phyloP scores from a whole-genome alignment of 2,329 filamentous ascomycete species.

The Cercospora sojina region DNA sequence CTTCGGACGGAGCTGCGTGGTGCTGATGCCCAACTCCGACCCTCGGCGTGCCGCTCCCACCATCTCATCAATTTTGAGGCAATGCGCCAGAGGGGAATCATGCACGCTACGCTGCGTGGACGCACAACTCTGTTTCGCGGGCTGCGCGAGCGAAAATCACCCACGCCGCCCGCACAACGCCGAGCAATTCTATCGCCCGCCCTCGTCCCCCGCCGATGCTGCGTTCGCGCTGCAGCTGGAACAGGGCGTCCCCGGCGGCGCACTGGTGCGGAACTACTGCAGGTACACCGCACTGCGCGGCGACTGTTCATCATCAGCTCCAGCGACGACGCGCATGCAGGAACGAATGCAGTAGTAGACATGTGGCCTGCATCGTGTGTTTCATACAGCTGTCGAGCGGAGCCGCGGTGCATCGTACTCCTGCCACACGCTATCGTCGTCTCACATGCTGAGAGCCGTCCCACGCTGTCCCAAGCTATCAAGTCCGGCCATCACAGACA shows the following conservation, averaged over 20 bases:
- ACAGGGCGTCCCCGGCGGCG: not conserved
- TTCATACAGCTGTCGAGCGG: not conserved
- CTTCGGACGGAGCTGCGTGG: not conserved
- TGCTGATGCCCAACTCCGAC: conserved; percentile 15
- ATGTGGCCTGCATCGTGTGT: not conserved
- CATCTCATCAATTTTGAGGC: not conserved
- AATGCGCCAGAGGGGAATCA: not conserved
- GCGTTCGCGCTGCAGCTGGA: not conserved
- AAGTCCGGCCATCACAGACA: not conserved
- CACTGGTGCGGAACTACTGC: conserved; percentile 23
- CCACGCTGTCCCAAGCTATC: not conserved
- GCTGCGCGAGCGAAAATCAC: not conserved
- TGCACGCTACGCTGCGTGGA: conserved; percentile 6
- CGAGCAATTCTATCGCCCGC: not conserved
- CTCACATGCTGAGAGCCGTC: not conserved
- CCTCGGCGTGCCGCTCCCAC: conserved; percentile 1
- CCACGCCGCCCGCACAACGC: not conserved
- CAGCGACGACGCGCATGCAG: not conserved
- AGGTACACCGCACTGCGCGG: conserved; percentile 16
- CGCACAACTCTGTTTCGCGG: conserved; percentile 4
- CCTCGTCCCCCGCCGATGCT: not conserved
- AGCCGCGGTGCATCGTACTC: not conserved
- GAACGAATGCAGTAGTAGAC: not conserved
- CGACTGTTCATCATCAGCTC: not conserved
- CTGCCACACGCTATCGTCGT: not conserved